A percentile compares a stretch with the other conserved stretches of the same genome.
These are phyloP conservation scores for Solanum hybrid DNA, from an alignment of 305 asterid genomes.

Conservation along the genomic window DNA sequence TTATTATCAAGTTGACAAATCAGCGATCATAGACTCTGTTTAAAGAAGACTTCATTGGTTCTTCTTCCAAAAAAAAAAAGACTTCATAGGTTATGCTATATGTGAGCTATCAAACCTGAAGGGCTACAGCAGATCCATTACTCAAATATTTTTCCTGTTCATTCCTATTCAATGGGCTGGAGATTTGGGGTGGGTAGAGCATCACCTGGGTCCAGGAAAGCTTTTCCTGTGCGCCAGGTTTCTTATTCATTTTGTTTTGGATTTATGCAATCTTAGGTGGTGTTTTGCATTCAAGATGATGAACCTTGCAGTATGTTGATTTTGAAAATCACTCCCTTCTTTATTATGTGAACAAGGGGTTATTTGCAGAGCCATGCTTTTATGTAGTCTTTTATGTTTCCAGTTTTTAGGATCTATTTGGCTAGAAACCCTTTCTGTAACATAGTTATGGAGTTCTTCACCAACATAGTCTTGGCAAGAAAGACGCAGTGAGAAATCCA, in stretches of 20 bases:
- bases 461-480: not conserved
- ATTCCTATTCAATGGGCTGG: not conserved
- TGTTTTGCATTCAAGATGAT: not conserved
- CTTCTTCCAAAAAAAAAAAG: not conserved
- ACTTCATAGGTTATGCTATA: not conserved
- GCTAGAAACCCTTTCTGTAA: not conserved
- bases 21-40: not conserved
- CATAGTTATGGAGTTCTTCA: not conserved
- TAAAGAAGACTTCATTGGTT: not conserved
- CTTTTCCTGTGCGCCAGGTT: not conserved
- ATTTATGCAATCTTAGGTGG: not conserved
- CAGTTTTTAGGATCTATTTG: not conserved
- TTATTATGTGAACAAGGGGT: not conserved
- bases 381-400: not conserved
- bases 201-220: not conserved
- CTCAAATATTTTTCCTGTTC: not conserved
- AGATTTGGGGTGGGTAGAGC: not conserved
- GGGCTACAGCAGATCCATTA: not conserved
- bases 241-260: not conserved
- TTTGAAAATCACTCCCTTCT: not conserved
- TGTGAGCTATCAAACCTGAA: not conserved
- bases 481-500: not conserved
- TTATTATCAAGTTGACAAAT: not conserved
- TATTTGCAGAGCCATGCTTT: not conserved
- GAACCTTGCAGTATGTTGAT: not conserved